Evolutionary conservation across 2,329 filamentous ascomycete species (phyloP).

Genomic region (Aspergillus awamori): DNA sequence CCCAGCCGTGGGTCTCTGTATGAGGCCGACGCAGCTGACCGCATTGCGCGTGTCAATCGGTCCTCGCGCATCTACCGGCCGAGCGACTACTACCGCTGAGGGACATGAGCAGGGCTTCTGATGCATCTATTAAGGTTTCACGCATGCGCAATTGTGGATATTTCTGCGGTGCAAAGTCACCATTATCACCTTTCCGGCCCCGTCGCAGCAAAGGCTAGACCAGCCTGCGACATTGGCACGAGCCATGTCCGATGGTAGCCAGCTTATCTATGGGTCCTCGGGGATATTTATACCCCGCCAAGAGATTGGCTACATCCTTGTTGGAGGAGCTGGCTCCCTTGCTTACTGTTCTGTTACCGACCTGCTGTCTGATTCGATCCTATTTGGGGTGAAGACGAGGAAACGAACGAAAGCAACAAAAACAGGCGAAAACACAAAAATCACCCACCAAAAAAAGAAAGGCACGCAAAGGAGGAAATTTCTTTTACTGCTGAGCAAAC

Average conservation of each 20-base stretch:
- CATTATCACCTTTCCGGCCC: background rate
- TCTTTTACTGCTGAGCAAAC: background rate
- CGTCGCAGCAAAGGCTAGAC: background rate
- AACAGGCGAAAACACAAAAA: background rate
- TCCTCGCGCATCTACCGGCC: constrained; percentile 33
- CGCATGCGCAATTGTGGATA: background rate
- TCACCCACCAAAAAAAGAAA: background rate
- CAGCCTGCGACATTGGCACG: background rate
- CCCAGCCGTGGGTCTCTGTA: constrained; percentile 42
- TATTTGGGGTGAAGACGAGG: background rate
- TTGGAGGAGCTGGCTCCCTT: background rate
- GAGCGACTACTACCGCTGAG: constrained; percentile 37
- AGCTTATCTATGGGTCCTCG: background rate
- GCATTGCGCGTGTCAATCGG: constrained; percentile 37
- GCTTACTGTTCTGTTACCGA: background rate
- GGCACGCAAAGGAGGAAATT: background rate
- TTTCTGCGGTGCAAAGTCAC: constrained; percentile 1
- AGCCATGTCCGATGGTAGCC: background rate
- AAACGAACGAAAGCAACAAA: background rate
- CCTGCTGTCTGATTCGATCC: background rate
- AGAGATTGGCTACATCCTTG: background rate
- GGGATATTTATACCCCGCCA: background rate
- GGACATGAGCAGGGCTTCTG: background rate
- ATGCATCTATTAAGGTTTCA: background rate
- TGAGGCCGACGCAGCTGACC: constrained; percentile 36